Evolutionary conservation across 106 monocot species (phyloP).

Genomic region (Gastrodia elata): DNA sequence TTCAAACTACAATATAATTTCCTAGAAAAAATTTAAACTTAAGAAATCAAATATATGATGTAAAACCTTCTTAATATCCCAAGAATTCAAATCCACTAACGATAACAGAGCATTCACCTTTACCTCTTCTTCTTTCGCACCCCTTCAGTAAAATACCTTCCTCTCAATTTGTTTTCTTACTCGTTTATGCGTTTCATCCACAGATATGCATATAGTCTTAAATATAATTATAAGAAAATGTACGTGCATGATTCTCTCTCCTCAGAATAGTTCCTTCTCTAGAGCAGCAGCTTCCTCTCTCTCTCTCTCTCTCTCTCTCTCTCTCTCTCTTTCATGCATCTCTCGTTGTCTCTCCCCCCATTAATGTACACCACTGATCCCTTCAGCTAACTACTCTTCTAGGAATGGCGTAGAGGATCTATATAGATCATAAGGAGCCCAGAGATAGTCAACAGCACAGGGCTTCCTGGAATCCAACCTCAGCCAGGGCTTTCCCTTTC

Average conservation of each 20-base stretch:
- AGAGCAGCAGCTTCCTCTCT: background rate
- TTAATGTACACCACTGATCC: background rate
- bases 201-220: background rate
- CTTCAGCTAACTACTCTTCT: constrained; percentile 21
- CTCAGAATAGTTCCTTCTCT: no score
- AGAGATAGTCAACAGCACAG: constrained; percentile 49
- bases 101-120: background rate
- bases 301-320: background rate
- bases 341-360: no score
- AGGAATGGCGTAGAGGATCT: constrained; percentile 19
- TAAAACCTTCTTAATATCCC: no score
- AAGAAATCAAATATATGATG: no score
- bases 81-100: no score
- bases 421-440: constrained; percentile 62
- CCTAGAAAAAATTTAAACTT: no score
- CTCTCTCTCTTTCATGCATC: background rate
- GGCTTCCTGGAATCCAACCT: constrained; percentile 43
- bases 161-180: background rate
- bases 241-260: constrained; percentile 1
- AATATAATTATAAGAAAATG: background rate
- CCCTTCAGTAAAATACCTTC: background rate
- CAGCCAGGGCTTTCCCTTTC: constrained; percentile 70
- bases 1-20: no score
- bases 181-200: background rate
- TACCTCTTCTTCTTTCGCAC: background rate